Evolutionary conservation across 345 rosid genomes (phyloP).

Genomic region (Alliaria petiolata): DNA sequence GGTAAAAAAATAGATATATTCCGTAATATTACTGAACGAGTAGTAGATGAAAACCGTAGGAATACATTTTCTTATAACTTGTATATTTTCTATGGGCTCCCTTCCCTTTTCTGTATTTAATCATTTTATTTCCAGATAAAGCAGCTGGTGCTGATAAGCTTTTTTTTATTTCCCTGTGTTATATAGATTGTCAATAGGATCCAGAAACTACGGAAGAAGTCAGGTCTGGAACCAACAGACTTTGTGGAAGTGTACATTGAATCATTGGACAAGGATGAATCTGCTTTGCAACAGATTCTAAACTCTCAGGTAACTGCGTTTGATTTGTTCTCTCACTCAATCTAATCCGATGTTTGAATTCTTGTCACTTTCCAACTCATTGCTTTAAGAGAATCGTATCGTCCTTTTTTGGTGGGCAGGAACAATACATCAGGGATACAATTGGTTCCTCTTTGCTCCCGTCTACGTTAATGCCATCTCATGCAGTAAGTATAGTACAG

Average conservation of each 20-base stretch:
- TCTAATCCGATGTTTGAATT: neutral
- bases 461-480: conserved; percentile 53
- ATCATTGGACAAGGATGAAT: conserved; percentile 61
- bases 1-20: conserved; percentile 46
- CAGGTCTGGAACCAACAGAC: conserved; percentile 87
- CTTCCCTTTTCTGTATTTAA: neutral
- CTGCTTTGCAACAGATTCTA: conserved; percentile 50
- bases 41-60: neutral
- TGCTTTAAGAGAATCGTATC: neutral
- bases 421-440: conserved; percentile 66
- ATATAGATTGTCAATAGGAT: conserved; percentile 81
- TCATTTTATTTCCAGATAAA: neutral
- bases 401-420: conserved; percentile 41
- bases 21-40: neutral
- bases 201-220: conserved; percentile 82
- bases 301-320: conserved; percentile 58
- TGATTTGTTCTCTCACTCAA: neutral
- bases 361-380: neutral
- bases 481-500: conserved; percentile 60
- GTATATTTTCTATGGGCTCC: neutral
- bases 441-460: conserved; percentile 83
- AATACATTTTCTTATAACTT: neutral
- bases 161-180: neutral
- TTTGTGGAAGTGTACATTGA: conserved; percentile 85
- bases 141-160: conserved; percentile 22